A percentile compares a stretch with the other conserved stretches of the same genome.
phyloP scores from a whole-genome alignment of 495 filamentous ascomycete species.

The Penicillium arizonense region DNA sequence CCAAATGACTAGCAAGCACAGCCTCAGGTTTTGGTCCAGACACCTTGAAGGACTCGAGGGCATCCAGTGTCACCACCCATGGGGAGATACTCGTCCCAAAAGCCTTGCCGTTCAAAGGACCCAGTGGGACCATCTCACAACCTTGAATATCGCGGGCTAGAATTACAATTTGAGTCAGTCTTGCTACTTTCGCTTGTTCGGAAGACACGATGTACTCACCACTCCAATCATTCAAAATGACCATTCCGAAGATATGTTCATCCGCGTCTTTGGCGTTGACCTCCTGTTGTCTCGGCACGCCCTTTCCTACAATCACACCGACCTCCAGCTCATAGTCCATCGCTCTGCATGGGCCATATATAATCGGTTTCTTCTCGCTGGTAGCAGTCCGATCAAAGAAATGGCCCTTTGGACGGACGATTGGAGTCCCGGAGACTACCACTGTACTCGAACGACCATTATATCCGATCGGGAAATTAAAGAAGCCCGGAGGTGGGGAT shows the following conservation, averaged over 20 bases:
- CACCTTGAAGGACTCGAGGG: conserved; percentile 59
- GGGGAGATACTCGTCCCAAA: conserved; percentile 78
- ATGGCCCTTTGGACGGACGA: conserved; percentile 73
- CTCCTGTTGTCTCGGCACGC: conserved; percentile 12
- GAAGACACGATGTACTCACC: conserved; percentile 52
- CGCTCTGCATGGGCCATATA: conserved; percentile 54
- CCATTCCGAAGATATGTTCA: conserved; percentile 76
- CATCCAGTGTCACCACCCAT: conserved; percentile 81
- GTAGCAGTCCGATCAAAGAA: conserved; percentile 44
- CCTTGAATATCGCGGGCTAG: conserved; percentile 38
- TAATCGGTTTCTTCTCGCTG: conserved; percentile 25
- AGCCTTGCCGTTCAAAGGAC: conserved; percentile 63
- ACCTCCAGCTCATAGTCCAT: conserved; percentile 85
- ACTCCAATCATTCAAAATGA: conserved; percentile 88
- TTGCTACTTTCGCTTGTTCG: background rate
- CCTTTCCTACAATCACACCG: conserved; percentile 66
- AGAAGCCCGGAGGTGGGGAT: conserved; percentile 29
- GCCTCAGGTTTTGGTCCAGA: conserved; percentile 55
- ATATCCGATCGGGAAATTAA: conserved; percentile 52
- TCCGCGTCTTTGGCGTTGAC: conserved; percentile 52
- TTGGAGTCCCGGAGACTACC: conserved; percentile 66
- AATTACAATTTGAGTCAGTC: background rate
- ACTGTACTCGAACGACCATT: conserved; percentile 73
- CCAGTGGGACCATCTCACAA: conserved; percentile 35
- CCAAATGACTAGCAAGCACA: conserved; percentile 59